Evolutionary conservation across 306 rosid species (phyloP).

Genomic region (Comarum palustre): DNA sequence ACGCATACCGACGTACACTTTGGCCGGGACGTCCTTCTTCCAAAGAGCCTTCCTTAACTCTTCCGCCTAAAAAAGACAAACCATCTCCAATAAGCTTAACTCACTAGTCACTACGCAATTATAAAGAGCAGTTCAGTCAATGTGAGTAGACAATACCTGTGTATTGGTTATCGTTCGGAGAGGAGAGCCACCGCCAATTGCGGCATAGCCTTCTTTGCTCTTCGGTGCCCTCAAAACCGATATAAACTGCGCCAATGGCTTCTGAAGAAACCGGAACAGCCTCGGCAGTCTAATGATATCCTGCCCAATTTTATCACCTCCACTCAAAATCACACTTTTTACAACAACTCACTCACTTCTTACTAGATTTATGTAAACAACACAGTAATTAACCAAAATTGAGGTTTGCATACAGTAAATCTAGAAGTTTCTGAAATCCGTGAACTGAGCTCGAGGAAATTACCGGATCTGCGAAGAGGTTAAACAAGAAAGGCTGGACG

Average conservation of each 20-base stretch:
- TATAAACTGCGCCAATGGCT: conserved; percentile 88
- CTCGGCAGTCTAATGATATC: conserved; percentile 88
- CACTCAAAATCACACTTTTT: neutral
- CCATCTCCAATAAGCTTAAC: conserved; percentile 20
- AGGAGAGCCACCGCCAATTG: conserved; percentile 99
- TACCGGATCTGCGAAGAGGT: conserved; percentile 98
- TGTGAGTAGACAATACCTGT: conserved; percentile 52
- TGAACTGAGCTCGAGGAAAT: neutral
- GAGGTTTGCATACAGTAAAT: neutral
- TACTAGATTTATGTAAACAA: too few relatives aligned
- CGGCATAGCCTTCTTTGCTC: conserved; percentile 96
- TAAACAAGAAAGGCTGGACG: conserved; percentile 92
- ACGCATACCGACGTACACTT: conserved; percentile 93
- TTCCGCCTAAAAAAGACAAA: conserved; percentile 49
- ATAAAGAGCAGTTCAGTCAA: neutral
- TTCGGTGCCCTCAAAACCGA: conserved; percentile 82
- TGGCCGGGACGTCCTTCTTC: conserved; percentile 64
- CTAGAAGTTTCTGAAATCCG: neutral
- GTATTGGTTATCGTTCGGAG: conserved; percentile 83
- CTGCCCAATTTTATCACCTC: conserved; percentile 36
- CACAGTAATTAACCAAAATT: neutral
- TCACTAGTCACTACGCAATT: neutral
- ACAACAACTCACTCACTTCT: neutral
- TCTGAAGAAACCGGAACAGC: conserved; percentile 84
- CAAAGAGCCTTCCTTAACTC: conserved; percentile 69